A percentile compares a stretch with the other conserved stretches of the same genome.
These are phyloP conservation scores for Leptographium wingfieldii DNA, from an alignment of 2,329 filamentous ascomycete species.

Conservation along the genomic window DNA sequence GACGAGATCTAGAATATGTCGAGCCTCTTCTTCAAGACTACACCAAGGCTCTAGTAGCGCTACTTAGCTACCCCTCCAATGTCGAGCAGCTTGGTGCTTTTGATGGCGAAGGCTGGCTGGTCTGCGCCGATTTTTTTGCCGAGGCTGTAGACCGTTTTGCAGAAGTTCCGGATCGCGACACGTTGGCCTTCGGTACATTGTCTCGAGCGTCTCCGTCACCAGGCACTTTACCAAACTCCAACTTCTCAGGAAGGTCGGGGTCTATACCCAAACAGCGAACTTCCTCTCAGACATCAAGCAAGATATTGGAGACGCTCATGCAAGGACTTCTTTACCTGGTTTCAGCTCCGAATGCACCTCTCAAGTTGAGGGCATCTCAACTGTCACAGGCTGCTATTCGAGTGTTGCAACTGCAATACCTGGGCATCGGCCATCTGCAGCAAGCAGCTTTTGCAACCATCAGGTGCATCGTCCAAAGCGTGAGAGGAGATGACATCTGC, in stretches of 20 bases:
- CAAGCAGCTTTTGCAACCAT: conserved; percentile 63
- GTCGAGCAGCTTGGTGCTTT: conserved; percentile 60
- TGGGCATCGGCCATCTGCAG: conserved; percentile 50
- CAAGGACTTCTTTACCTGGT: conserved; percentile 54
- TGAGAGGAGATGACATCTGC: conserved; percentile 54
- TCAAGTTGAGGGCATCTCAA: conserved; percentile 40
- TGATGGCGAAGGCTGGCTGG: conserved; percentile 50
- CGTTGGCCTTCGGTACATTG: conserved; percentile 11
- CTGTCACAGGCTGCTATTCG: conserved; percentile 44
- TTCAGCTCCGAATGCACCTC: conserved; percentile 53
- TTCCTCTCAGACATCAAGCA: conserved; percentile 18
- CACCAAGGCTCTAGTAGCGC: conserved; percentile 56
- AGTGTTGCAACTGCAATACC: conserved; percentile 46
- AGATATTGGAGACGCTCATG: conserved; percentile 41
- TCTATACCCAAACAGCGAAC: conserved; percentile 14
- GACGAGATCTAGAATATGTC: conserved; percentile 46
- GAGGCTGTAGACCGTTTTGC: conserved; percentile 44
- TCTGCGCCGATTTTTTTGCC: conserved; percentile 58
- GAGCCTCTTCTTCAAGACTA: conserved; percentile 64
- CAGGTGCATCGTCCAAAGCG: conserved; percentile 55
- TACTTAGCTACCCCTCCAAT: conserved; percentile 64
- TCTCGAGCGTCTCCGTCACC: conserved; percentile 36
- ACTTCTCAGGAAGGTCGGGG: conserved; percentile 20
- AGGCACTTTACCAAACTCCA: conserved; percentile 18
- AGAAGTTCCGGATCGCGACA: conserved; percentile 26